Conservation (phyloP, 192 early-diverging fungal species). For the Backusella sp. region DNA sequence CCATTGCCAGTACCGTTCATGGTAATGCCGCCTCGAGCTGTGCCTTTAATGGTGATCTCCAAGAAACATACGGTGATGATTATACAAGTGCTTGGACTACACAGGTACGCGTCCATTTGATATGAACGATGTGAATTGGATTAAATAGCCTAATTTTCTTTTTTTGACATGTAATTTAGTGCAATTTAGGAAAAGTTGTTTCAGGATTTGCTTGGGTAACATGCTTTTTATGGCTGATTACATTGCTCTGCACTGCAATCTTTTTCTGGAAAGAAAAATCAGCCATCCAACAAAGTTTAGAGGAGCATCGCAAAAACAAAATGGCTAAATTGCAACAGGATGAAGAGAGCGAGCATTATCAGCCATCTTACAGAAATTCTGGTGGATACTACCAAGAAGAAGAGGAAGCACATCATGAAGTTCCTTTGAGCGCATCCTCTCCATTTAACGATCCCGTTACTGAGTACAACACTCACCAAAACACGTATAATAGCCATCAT, state of each 20-base stretch:
- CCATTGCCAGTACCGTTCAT: slow-evolving; percentile 32
- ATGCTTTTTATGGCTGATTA: slow-evolving; percentile 27
- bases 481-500: slow-evolving; percentile 1
- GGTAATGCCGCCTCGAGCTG: slow-evolving; percentile 17
- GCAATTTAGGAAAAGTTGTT: slow-evolving; percentile 20
- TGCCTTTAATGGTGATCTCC: slow-evolving; percentile 8
- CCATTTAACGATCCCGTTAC: slow-evolving; percentile 13
- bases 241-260: slow-evolving; percentile 9
- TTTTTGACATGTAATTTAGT: slow-evolving; percentile 18
- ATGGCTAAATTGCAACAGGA: background rate
- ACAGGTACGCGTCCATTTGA: slow-evolving; percentile 20
- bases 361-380: background rate
- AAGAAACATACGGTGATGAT: slow-evolving; percentile 11
- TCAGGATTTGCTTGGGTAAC: slow-evolving; percentile 30
- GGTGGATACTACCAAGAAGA: background rate
- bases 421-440: background rate
- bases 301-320: slow-evolving; percentile 17
- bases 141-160: background rate
- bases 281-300: slow-evolving; percentile 29
- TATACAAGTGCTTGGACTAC: slow-evolving; percentile 26
- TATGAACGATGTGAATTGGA: no score
- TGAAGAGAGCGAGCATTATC: background rate
- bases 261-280: slow-evolving; percentile 33
- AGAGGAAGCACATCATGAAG: background rate
- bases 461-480: background rate